Conservation (phyloP, 257 asterid species). For the Thymus quinquecostatus region DNA sequence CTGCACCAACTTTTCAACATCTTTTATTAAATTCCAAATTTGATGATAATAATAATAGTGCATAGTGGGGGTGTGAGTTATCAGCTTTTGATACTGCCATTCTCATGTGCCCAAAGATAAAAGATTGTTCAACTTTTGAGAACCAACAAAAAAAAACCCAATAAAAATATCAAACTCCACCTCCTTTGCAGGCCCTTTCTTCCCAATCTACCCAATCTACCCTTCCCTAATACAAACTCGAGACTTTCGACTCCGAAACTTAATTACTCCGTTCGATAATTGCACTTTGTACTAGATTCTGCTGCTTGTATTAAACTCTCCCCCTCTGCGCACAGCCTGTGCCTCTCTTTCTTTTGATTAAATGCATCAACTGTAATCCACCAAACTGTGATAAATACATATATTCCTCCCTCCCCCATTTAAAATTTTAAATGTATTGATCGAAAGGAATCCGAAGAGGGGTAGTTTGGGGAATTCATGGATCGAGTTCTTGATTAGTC, state of each 20-base stretch:
- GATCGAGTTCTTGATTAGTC: no score
- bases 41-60: neutral
- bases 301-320: slow-evolving; percentile 24
- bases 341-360: neutral
- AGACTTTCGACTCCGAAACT: no score
- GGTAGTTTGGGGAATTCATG: no score
- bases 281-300: slow-evolving; percentile 23
- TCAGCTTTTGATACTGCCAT: slow-evolving; percentile 37
- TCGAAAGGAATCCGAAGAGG: no score
- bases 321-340: slow-evolving; percentile 13
- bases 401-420: neutral
- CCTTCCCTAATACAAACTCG: neutral
- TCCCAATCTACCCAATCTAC: slow-evolving; percentile 15
- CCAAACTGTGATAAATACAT: slow-evolving; percentile 4
- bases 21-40: neutral
- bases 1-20: neutral
- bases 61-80: slow-evolving; percentile 7
- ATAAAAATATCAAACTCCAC: neutral
- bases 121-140: slow-evolving; percentile 35
- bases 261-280: neutral
- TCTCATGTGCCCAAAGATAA: slow-evolving; percentile 30
- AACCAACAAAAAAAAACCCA: neutral
- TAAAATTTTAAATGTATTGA: no score
- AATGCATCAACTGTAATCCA: slow-evolving; percentile 25
- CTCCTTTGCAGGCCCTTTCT: neutral